Percentiles rank a stretch among this genome's conserved stretches.
Evolutionary conservation across 2,329 filamentous ascomycete species (phyloP).

Genomic region (Monilinia fructigena): DNA sequence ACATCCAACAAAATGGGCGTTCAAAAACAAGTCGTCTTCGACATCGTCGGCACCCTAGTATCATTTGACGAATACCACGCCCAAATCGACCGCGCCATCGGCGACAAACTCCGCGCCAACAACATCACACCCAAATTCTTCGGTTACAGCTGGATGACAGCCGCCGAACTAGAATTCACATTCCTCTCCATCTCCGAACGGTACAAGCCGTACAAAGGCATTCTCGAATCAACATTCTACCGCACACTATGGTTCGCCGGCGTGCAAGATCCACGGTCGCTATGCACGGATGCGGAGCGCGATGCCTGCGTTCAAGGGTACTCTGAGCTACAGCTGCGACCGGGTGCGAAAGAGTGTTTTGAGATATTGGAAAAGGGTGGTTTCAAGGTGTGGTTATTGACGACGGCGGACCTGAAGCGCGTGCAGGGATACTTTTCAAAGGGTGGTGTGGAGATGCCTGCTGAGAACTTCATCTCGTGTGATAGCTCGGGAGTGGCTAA

Average conservation of each 20-base stretch:
- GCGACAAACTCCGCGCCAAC: slow-evolving; percentile 42
- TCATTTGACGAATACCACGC: slow-evolving; percentile 47
- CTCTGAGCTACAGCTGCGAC: slow-evolving; percentile 41
- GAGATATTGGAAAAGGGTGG: slow-evolving; percentile 45
- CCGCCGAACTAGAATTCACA: slow-evolving; percentile 50
- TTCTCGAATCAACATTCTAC: slow-evolving; percentile 49
- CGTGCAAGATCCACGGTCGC: slow-evolving; percentile 44
- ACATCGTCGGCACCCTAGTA: slow-evolving; percentile 52
- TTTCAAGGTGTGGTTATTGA: slow-evolving; percentile 54
- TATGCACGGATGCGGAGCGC: slow-evolving; percentile 46
- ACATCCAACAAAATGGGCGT: background rate
- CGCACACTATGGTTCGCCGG: slow-evolving; percentile 49
- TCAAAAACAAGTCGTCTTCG: slow-evolving; percentile 48
- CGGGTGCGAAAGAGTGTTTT: slow-evolving; percentile 46
- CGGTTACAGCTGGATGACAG: slow-evolving; percentile 48
- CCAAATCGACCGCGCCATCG: slow-evolving; percentile 45
- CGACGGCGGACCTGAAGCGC: slow-evolving; percentile 49
- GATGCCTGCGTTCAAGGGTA: slow-evolving; percentile 44
- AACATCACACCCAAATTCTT: slow-evolving; percentile 46
- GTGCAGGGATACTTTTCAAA: slow-evolving; percentile 52
- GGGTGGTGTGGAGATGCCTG: slow-evolving; percentile 49
- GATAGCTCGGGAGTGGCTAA: slow-evolving; percentile 51
- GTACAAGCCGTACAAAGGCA: slow-evolving; percentile 45
- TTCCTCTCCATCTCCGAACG: slow-evolving; percentile 47
- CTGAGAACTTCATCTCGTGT: slow-evolving; percentile 51